Evolutionary conservation across 1,284 basidiomycete genomes (phyloP).

Genomic region (Pyrrhoderma lamaoense): DNA sequence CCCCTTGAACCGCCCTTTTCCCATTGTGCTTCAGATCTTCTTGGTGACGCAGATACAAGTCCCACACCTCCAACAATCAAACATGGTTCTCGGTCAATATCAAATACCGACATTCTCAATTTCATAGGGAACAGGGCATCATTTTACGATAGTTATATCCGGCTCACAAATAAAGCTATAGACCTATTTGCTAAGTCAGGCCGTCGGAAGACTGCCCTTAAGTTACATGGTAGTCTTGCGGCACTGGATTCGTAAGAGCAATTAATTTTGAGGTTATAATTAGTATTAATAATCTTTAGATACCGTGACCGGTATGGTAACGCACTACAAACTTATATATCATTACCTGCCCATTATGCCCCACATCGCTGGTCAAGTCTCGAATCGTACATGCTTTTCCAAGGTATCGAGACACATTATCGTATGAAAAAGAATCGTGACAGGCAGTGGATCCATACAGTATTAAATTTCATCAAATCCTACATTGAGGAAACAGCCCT

Average conservation of each 20-base stretch:
- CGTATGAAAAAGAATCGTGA: conserved; percentile 46
- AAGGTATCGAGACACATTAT: conserved; percentile 58
- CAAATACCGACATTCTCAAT: conserved; percentile 55
- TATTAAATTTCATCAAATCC: conserved; percentile 62
- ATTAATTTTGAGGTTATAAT: conserved; percentile 1
- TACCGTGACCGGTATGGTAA: conserved; percentile 54
- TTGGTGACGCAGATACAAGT: conserved; percentile 20
- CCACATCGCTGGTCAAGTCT: conserved; percentile 72
- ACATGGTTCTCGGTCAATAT: conserved; percentile 39
- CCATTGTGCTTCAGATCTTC: conserved; percentile 26
- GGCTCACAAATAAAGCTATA: conserved; percentile 72
- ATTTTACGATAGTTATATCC: conserved; percentile 72
- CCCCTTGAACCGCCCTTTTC: conserved; percentile 70
- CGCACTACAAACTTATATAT: conserved; percentile 65
- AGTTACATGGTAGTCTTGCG: conserved; percentile 77
- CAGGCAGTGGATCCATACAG: conserved; percentile 66
- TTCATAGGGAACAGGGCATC: conserved; percentile 49
- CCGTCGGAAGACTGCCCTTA: conserved; percentile 76
- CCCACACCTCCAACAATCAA: conserved; percentile 19
- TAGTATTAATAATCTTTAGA: conserved; percentile 32
- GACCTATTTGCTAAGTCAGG: conserved; percentile 76
- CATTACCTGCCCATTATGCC: conserved; percentile 76
- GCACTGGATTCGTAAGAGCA: conserved; percentile 73
- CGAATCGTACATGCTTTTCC: conserved; percentile 67
- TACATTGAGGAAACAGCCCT: conserved; percentile 48